Base-by-base conservation (phyloP, 108 stramenopile species). In the Nannochloropsis salina region DNA sequence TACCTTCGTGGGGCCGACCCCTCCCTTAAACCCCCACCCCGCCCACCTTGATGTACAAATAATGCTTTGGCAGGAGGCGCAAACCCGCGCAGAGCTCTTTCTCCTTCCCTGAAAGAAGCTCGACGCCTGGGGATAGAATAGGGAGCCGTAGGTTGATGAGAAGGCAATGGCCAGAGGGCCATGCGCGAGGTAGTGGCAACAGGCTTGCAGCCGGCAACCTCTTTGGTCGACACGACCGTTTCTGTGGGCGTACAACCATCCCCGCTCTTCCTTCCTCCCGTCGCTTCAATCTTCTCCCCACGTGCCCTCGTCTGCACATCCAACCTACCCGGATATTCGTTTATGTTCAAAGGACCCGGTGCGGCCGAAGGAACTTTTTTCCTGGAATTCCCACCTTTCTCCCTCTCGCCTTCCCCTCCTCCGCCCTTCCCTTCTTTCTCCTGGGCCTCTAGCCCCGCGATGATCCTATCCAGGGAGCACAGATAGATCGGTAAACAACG, bases 41-140 rank as follows among this genome's bases (percentile, higher is more conserved):
- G 15, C 47, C 61, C 8, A 74, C 61, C 61, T 74, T 74, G 61
- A 74, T 74, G 61, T 74, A 74, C 61, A 74, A n/a, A n/a, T 74
- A 74, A n/a, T 74, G 61, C 61, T 74, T 74, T 1, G 61, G 61
- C 61, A 74, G 61, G 20, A 74, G 61, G 15, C 61, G 61, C 61
- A 74, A 74, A n/a, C 20, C 61, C 61, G 61, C 61, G 61, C 61
- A 74, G 61, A 74, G 61, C 61, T 74, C 61, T 0, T 74, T 74
- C 61, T 74, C 61, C 8, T 74, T 74, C 20, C 61, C 61, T n/a
- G 61, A 74, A 15, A 74, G 61, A 1, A 74, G 61, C 61, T 74
- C 61, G 20, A 74, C 61, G 61, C 61, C 61, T 74, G 8, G n/a
- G 3, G 61, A 8, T n/a, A n/a, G 61, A n/a, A 74, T 15, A n/a